These are phyloP conservation scores for Globisporangium spinosum DNA, from an alignment of 352 stramenopile species.

Conservation along the genomic window DNA sequence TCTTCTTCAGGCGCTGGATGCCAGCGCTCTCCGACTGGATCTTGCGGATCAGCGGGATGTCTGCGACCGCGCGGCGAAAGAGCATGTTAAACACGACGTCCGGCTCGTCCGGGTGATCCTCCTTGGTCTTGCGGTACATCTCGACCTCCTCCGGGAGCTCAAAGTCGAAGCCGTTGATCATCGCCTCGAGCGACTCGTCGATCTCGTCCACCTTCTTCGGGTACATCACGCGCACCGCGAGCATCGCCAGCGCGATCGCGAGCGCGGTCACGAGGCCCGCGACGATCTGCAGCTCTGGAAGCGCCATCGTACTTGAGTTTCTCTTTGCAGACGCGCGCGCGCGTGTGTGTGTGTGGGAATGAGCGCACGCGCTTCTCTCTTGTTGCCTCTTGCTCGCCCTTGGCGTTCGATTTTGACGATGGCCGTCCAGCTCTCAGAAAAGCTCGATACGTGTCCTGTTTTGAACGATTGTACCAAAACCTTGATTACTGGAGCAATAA, in stretches of 20 bases:
- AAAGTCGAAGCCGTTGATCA: constrained; percentile 90
- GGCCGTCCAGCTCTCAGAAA: background rate
- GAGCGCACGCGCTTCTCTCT: background rate
- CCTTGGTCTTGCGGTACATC: constrained; percentile 66
- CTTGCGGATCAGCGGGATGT: constrained; percentile 85
- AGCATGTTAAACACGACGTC: constrained; percentile 79
- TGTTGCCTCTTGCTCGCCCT: background rate
- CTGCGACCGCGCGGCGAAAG: constrained; percentile 77
- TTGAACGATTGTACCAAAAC: constrained; percentile 7
- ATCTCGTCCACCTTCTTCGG: constrained; percentile 67
- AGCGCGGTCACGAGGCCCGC: constrained; percentile 55
- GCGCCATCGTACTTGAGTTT: constrained; percentile 27
- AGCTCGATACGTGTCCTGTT: constrained; percentile 1
- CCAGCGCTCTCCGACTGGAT: constrained; percentile 83
- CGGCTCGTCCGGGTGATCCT: constrained; percentile 56
- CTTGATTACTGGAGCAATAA: background rate
- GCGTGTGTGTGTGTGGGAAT: background rate
- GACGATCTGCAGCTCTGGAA: constrained; percentile 75
- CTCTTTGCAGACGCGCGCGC: background rate
- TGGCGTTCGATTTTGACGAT: constrained; percentile 3
- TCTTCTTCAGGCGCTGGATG: constrained; percentile 85
- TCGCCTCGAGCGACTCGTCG: constrained; percentile 78
- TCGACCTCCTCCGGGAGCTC: constrained; percentile 77
- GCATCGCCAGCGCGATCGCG: constrained; percentile 51
- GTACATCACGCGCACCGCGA: constrained; percentile 65